A percentile compares a stretch with the other conserved stretches of the same genome.
Conservation (phyloP, 148 eudicot genomes). For the Arbutus unedo region DNA sequence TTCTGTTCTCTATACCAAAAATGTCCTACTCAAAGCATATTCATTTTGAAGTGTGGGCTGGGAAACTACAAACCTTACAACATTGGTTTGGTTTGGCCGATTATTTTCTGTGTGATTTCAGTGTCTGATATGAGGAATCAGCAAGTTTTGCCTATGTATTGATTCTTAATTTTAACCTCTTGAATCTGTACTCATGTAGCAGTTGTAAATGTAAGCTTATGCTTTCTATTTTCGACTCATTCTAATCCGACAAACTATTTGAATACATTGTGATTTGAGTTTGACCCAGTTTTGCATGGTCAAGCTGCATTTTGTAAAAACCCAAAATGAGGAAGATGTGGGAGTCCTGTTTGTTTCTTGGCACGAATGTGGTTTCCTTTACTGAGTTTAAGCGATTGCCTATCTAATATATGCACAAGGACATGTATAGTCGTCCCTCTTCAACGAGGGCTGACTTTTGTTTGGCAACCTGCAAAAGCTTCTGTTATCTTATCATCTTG, state of each 20-base stretch:
- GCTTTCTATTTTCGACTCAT: background rate
- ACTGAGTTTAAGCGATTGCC: background rate
- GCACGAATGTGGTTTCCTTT: background rate
- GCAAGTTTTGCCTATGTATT: background rate
- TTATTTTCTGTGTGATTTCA: background rate
- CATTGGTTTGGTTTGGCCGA: background rate
- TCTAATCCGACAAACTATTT: background rate
- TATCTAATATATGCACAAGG: background rate
- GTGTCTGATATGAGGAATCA: background rate
- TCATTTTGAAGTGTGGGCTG: background rate
- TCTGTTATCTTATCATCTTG: background rate
- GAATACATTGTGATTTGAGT: background rate
- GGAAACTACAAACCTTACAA: background rate
- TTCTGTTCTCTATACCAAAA: background rate
- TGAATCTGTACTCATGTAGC: background rate
- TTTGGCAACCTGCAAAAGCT: conserved; percentile 2
- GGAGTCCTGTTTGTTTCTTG: background rate
- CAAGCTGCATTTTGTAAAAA: too few species aligned
- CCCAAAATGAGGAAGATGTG: background rate
- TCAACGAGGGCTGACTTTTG: background rate
- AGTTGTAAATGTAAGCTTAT: background rate
- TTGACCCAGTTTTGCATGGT: background rate
- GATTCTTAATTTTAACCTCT: background rate
- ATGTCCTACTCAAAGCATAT: background rate
- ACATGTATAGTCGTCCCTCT: background rate